A percentile compares a stretch with the other conserved stretches of the same genome.
phyloP scores from a whole-genome alignment of 257 asterid species.

The Primulina eburnea region DNA sequence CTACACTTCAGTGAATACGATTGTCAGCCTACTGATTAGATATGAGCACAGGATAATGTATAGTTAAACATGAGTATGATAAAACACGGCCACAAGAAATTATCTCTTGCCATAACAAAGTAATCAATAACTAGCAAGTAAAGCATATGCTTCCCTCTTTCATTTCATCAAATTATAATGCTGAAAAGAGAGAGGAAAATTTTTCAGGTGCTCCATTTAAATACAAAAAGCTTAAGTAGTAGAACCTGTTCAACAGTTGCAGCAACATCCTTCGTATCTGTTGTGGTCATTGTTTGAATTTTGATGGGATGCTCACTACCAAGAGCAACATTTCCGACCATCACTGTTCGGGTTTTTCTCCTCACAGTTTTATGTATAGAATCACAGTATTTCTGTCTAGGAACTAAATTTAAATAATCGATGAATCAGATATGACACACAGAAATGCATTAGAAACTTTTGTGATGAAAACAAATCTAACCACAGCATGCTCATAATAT shows the following conservation, averaged over 20 bases:
- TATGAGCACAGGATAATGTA: neutral
- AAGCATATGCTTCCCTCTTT: neutral
- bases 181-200: neutral
- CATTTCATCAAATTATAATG: neutral
- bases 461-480: neutral
- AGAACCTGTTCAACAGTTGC: constrained; percentile 93
- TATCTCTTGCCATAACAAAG: neutral
- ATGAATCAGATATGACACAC: constrained; percentile 21
- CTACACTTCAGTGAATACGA: neutral
- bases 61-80: neutral
- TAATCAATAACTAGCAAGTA: neutral
- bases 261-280: constrained; percentile 97
- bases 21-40: neutral
- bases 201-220: no score
- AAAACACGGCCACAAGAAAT: neutral
- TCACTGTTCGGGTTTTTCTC: constrained; percentile 88
- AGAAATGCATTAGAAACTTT: neutral
- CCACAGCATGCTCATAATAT: neutral
- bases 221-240: neutral
- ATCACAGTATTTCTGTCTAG: constrained; percentile 92
- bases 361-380: constrained; percentile 81
- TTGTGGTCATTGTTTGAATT: constrained; percentile 95
- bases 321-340: constrained; percentile 95
- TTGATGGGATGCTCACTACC: constrained; percentile 98
- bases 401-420: constrained; percentile 51